Conservation (phyloP, 345 rosid species). For the Melaleuca alternifolia region DNA sequence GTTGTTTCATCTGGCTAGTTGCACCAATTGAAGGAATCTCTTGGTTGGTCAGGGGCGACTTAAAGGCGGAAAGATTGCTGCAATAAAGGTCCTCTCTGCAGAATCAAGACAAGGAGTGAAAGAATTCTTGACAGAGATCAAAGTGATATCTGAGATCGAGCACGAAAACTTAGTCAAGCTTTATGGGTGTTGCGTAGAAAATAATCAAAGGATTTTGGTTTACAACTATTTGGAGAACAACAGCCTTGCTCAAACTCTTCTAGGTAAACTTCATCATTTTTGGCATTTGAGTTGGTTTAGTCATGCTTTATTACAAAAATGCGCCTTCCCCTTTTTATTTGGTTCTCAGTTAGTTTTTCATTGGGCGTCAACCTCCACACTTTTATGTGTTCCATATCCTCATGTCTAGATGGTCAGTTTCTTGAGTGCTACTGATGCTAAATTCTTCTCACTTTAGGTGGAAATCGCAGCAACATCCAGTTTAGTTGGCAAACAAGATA, state of each 20-base stretch:
- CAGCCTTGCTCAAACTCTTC: conserved; percentile 80
- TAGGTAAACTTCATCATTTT: conserved; percentile 31
- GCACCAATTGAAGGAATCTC: neutral
- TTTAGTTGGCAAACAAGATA: conserved; percentile 67
- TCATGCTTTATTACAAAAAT: neutral
- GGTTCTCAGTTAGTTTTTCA: neutral
- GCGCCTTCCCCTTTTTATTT: neutral
- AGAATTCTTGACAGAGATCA: conserved; percentile 88
- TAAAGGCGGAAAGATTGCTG: conserved; percentile 67
- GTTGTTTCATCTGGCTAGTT: neutral
- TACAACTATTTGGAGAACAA: conserved; percentile 86
- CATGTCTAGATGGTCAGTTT: neutral
- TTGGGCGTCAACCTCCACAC: neutral
- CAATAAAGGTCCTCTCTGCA: conserved; percentile 83
- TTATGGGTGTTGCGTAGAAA: conserved; percentile 89
- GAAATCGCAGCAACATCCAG: conserved; percentile 39
- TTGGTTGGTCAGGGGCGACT: conserved; percentile 64
- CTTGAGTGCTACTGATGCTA: neutral
- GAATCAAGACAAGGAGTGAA: conserved; percentile 85
- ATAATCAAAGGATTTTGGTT: conserved; percentile 69
- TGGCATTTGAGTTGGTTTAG: neutral
- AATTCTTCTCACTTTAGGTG: conserved; percentile 5
- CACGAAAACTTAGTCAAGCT: conserved; percentile 84
- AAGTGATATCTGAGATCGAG: conserved; percentile 58
- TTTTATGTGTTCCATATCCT: neutral